Base-by-base conservation (phyloP, 208 protist species). In the Vickermania spadyakhi region DNA sequence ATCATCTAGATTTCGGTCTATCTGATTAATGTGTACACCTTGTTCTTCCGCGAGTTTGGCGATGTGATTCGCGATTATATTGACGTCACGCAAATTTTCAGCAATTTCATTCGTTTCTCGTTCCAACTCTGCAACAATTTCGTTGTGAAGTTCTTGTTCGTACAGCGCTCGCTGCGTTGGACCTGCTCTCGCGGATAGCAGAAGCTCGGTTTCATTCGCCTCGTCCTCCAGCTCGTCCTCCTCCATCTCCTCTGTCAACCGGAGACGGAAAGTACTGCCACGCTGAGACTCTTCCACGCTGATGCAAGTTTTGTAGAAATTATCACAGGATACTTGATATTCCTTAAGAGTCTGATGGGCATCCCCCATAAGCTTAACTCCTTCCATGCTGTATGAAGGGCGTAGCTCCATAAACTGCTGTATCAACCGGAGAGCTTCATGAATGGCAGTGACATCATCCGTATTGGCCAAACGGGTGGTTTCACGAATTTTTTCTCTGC, bases 31-130 rank as follows among this genome's bases (percentile, higher is more conserved):
- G 36, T 85, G 70, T 18, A 76, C 79, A 0, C 89, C 89, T 57
- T 95, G 89, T 56, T 93, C 83, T 22, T 76, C 72, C 23, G 92
- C 75, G 75, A 95, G 78, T 54, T 71, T 72, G 55, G 89, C 82
- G 63, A 95, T 92, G 60, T 95, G 85, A 26, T 79, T 64, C 28
- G 93, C 92, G 58, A 93, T 93, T 28, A 93, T 85, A 50, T 91
- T 79, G 26, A 95, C 91, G 66, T 95, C 85, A 3, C 69, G 72
- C 5, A 95, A 78, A 58, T 83, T 91, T 14, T 93, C 83, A 0
- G 85, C 85, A 28, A 95, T 88, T 65, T 95, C 89, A 13, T 73
- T 57, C 28, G 84, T 90, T 57, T 95, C 89, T 0, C 76, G 72
- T 45, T 75, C 61, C 0, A 81, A 78, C 68, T 95, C 85, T n/a